phyloP scores from a whole-genome alignment of 1,284 basidiomycete genomes.

The Cutaneotrichosporon arboriforme region DNA sequence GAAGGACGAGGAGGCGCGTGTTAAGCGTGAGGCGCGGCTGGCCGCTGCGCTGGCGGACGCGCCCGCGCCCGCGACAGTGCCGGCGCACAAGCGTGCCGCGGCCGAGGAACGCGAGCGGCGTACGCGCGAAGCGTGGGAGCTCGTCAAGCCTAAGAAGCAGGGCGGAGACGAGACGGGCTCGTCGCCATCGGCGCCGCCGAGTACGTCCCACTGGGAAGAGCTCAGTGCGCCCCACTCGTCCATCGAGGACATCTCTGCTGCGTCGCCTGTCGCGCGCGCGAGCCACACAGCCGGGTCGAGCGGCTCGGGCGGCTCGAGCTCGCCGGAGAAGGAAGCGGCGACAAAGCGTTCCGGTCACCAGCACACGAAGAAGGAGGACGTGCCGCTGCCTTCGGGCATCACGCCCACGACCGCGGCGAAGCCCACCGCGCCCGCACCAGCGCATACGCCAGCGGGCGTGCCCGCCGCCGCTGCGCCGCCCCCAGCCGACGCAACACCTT shows the following conservation, averaged over 20 bases:
- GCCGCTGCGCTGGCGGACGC: slow-evolving; percentile 13
- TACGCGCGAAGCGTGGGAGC: slow-evolving; percentile 56
- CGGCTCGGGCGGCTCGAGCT: not conserved
- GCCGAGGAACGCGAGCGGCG: slow-evolving; percentile 40
- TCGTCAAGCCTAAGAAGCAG: slow-evolving; percentile 47
- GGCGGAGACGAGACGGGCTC: slow-evolving; percentile 25
- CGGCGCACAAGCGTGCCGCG: slow-evolving; percentile 6
- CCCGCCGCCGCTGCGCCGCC: not conserved
- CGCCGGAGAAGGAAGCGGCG: slow-evolving; percentile 6
- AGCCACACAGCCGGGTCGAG: slow-evolving; percentile 3
- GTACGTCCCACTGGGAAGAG: slow-evolving; percentile 42
- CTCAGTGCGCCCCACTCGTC: slow-evolving; percentile 29
- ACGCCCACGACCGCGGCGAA: not conserved
- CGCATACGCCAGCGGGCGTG: not conserved
- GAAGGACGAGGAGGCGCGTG: slow-evolving; percentile 28
- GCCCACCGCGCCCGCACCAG: not conserved
- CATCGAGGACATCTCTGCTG: slow-evolving; percentile 26
- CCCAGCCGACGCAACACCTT: slow-evolving; percentile 45
- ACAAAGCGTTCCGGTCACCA: not conserved
- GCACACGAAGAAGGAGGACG: slow-evolving; percentile 2
- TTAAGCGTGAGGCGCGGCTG: not conserved
- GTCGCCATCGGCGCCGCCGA: slow-evolving; percentile 30
- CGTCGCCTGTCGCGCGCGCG: slow-evolving; percentile 13
- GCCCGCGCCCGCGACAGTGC: slow-evolving; percentile 4
- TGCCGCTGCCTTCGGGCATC: slow-evolving; percentile 2